Evolutionary conservation across 1,139 yeast genomes (phyloP).

Genomic region (Geotrichum candidum): DNA sequence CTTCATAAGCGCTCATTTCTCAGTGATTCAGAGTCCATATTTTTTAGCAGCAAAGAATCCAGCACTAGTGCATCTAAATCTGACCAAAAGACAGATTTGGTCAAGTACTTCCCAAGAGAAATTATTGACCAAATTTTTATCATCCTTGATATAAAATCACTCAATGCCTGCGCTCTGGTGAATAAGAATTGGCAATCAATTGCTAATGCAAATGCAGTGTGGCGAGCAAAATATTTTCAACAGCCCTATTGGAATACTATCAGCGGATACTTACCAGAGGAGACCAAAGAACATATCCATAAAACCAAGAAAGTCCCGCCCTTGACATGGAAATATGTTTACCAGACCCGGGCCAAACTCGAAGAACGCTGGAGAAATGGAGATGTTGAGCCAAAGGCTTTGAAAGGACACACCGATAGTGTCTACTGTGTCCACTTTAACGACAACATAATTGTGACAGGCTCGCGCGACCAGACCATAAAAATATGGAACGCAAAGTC

Average conservation of each 20-base stretch:
- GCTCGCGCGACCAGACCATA: slow-evolving; percentile 35
- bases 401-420: slow-evolving; percentile 35
- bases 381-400: slow-evolving; percentile 22
- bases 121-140: slow-evolving; percentile 25
- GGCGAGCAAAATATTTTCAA: slow-evolving; percentile 26
- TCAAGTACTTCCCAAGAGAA: slow-evolving; percentile 28
- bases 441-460: slow-evolving; percentile 32
- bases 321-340: slow-evolving; percentile 28
- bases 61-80: not conserved
- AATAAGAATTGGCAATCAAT: slow-evolving; percentile 25
- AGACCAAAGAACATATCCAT: not conserved
- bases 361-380: slow-evolving; percentile 32
- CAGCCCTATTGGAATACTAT: slow-evolving; percentile 23
- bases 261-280: slow-evolving; percentile 5
- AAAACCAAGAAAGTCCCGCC: not conserved
- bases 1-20: not conserved
- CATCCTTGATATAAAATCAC: slow-evolving; percentile 22
- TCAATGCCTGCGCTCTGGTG: slow-evolving; percentile 25
- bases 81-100: slow-evolving; percentile 21
- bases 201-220: slow-evolving; percentile 25
- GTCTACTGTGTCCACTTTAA: slow-evolving; percentile 37
- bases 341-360: slow-evolving; percentile 26
- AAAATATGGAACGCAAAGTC: slow-evolving; percentile 33
- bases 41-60: not conserved
- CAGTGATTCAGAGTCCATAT: slow-evolving; percentile 9